phyloP scores from a whole-genome alignment of 441 rosid species.

The Erodium trifolium region DNA sequence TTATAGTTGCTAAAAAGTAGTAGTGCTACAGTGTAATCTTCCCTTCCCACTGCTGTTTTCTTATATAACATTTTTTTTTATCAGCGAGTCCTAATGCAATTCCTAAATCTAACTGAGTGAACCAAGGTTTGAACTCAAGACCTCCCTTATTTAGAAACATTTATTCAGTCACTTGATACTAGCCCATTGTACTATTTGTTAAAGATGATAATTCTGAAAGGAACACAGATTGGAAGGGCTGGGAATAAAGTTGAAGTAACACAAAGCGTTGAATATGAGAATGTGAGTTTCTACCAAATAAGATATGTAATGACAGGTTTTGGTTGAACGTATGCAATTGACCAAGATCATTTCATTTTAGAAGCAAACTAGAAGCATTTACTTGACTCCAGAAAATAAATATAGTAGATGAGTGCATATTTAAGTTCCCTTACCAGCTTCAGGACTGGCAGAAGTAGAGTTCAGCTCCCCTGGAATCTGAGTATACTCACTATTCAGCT shows the following conservation, averaged over 20 bases:
- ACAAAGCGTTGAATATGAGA: neutral
- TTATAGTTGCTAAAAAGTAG: too few species aligned
- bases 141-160: too few species aligned
- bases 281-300: conserved; percentile 8
- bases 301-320: neutral
- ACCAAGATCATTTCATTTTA: conserved; percentile 8
- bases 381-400: conserved; percentile 4
- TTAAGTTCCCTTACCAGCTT: conserved; percentile 47
- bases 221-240: neutral
- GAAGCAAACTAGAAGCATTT: conserved; percentile 11
- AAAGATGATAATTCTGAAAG: neutral
- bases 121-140: too few species aligned
- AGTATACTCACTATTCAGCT: conserved; percentile 20
- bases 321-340: conserved; percentile 9
- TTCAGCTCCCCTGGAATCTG: conserved; percentile 26
- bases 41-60: neutral
- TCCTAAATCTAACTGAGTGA: too few species aligned
- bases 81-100: too few species aligned
- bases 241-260: neutral
- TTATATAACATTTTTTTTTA: neutral
- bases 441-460: conserved; percentile 32
- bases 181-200: neutral
- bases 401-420: neutral
- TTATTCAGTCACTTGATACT: neutral
- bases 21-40: neutral